A percentile compares a stretch with the other conserved stretches of the same genome.
Evolutionary conservation across 2,329 filamentous ascomycete genomes (phyloP).

Genomic region (Bretziella fagacearum): DNA sequence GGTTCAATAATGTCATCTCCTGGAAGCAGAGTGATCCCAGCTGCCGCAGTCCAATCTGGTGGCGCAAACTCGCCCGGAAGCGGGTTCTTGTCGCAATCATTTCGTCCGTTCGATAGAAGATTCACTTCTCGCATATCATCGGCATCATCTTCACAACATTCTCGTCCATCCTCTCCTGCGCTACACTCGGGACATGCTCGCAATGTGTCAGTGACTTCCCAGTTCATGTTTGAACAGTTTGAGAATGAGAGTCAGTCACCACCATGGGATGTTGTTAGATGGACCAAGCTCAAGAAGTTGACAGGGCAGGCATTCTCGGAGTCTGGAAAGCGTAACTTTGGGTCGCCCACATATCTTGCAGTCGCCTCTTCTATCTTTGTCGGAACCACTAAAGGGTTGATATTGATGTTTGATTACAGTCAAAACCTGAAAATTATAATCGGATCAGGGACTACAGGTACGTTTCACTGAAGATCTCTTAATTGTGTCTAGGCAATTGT

Average conservation of each 20-base stretch:
- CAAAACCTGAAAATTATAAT: conserved; percentile 90
- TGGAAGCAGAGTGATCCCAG: conserved; percentile 57
- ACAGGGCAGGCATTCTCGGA: conserved; percentile 85
- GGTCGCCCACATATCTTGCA: conserved; percentile 72
- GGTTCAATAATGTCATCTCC: conserved; percentile 47
- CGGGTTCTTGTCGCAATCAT: conserved; percentile 32
- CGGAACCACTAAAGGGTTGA: conserved; percentile 85
- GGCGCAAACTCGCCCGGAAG: conserved; percentile 48
- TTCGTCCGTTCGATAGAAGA: conserved; percentile 83
- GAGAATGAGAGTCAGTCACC: conserved; percentile 56
- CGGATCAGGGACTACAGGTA: conserved; percentile 79
- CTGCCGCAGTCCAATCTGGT: conserved; percentile 48
- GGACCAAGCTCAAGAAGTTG: conserved; percentile 85
- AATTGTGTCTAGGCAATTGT: background rate
- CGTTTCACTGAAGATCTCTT: conserved; percentile 16
- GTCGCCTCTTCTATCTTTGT: conserved; percentile 78
- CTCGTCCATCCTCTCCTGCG: conserved; percentile 59
- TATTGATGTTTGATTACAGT: conserved; percentile 93
- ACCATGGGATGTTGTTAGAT: conserved; percentile 93
- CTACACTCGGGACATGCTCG: conserved; percentile 64
- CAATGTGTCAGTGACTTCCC: conserved; percentile 61
- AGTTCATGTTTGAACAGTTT: conserved; percentile 42
- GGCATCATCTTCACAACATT: conserved; percentile 36
- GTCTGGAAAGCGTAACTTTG: conserved; percentile 79
- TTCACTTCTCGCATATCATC: conserved; percentile 75